Evolutionary conservation across 2,329 filamentous ascomycete species (phyloP), one percentile per base, ranked within the genome.

Genomic region (Cordyceps farinosa): DNA sequence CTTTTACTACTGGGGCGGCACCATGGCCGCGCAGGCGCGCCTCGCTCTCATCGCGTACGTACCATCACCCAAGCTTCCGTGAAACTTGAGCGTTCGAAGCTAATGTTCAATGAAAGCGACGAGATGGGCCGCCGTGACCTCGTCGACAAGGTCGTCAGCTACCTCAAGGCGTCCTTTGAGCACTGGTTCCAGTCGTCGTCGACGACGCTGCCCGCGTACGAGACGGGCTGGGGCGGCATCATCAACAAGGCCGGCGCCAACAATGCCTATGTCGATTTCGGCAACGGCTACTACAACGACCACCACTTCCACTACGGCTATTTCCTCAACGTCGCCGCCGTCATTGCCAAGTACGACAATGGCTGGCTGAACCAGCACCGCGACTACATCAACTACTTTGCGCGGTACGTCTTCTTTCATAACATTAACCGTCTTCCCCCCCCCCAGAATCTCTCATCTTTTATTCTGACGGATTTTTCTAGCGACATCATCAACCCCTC

Each of bases 261-360:
- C 15, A 67, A 70, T 42, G 47, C 64, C 29, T 64, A 64, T 9
- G 61, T 68, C 27, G 70, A 72, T 59, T 72, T 70, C 62, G 70
- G 70, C 17, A 72, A 72, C 50, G 67, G 66, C 7, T 69, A 66
- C 48, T 71, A 71, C 64, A 72, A 72, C 64, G 70, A 72, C 44
- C 70, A 72, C 53, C 69, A 72, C 56, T 72, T 72, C 65, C 70
- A 72, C 61, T 72, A 70, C 48, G 70, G 69, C 30, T 72, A 72
- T 44, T 69, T 68, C 51, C 63, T 71, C 10, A 59, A 60, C 15
- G 60, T 69, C 27, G 70, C 68, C n/a, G 70, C 70, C 17, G 64
- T 69, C 48, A 71, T 71, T 63, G 70, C 65, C 51, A 66, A 68
- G 47, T 66, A 69, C 53, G 68, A 72, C 32, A 40, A 36, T 13